Conservation (phyloP, 305 asterid species). For the Rubia peregrina region DNA sequence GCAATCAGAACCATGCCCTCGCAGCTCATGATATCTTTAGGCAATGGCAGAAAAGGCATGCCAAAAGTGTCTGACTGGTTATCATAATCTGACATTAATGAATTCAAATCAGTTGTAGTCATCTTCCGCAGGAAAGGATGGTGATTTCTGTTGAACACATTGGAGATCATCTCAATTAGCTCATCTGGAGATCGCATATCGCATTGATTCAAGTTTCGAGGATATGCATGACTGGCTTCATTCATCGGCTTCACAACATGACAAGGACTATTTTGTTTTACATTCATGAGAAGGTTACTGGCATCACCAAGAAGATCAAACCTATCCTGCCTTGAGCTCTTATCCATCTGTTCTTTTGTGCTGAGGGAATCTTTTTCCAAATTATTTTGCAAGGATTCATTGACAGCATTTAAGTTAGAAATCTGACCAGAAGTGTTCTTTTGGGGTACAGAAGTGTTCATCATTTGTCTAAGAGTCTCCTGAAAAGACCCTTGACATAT, state of each 20-base stretch:
- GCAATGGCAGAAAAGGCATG: slow-evolving; percentile 82
- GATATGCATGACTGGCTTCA: slow-evolving; percentile 35
- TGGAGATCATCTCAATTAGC: slow-evolving; percentile 66
- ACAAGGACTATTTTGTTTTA: slow-evolving; percentile 43
- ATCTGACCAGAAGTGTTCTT: slow-evolving; percentile 33
- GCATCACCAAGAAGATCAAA: slow-evolving; percentile 76
- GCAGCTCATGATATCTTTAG: slow-evolving; percentile 79
- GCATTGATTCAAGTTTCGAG: slow-evolving; percentile 40
- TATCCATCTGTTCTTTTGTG: slow-evolving; percentile 43
- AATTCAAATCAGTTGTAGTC: slow-evolving; percentile 55
- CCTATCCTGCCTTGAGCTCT: slow-evolving; percentile 46
- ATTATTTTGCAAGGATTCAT: slow-evolving; percentile 26
- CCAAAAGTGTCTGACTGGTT: slow-evolving; percentile 95
- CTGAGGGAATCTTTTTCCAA: slow-evolving; percentile 26
- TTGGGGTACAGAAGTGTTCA: slow-evolving; percentile 40
- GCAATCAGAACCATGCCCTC: slow-evolving; percentile 99
- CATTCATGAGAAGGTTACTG: slow-evolving; percentile 65
- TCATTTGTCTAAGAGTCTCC: slow-evolving; percentile 89
- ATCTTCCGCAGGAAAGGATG: slow-evolving; percentile 86
- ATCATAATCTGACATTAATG: slow-evolving; percentile 58
- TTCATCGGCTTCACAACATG: slow-evolving; percentile 37
- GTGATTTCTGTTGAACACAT: slow-evolving; percentile 61
- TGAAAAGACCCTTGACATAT: slow-evolving; percentile 89
- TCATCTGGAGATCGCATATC: slow-evolving; percentile 67
- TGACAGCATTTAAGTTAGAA: slow-evolving; percentile 27